Base-by-base conservation (phyloP, 176 grass and related monocot genomes). In the Ampelocalamus luodianensis region DNA sequence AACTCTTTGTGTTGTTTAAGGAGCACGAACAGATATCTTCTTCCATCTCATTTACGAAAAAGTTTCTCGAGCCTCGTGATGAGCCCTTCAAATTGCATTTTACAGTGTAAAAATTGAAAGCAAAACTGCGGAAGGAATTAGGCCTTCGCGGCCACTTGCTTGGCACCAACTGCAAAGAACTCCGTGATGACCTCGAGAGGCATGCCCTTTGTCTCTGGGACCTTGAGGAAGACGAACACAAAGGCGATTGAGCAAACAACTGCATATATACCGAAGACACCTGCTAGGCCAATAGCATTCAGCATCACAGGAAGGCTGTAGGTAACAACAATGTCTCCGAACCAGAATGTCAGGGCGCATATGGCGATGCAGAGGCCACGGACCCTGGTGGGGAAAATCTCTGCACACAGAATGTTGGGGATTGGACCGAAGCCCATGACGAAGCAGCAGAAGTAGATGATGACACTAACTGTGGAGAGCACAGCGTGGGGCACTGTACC, bases 351-450 rank as follows among this genome's bases (percentile, higher is more conserved):
- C 37, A 97, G 67, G 9, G 95, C 92, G 10, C 95, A 97, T 61
- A 94, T 88, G 5, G 95, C 92, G 53, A 97, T 94, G 87, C 95
- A 97, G 34, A 94, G 67, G 42, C 95, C 92, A 2, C 95, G 95
- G 27, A 94, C 92, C 58, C 82, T 88, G 8, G 94, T 97, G 68
- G 94, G 94, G 81, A 97, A 97, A 74, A 96, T 96, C 74, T 96
- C 94, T 27, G 94, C 87, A 56, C 95, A 97, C 4, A 97, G 87
- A 71, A 97, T 94, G 78, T 97, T 97, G 62, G 95, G 95, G 63
- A 94, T 70, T 1, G 95, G 95, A 24, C 95, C 95, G 7, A 97
- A 97, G 39, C 92, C 95, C 95, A 93, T 97, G 82, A 97, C 95
- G 6, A 97, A 97, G 76, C 71, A 88, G 71, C 95, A 97, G 87